Base-by-base conservation (phyloP, 2,329 filamentous ascomycete genomes). In the Akanthomyces muscarius region DNA sequence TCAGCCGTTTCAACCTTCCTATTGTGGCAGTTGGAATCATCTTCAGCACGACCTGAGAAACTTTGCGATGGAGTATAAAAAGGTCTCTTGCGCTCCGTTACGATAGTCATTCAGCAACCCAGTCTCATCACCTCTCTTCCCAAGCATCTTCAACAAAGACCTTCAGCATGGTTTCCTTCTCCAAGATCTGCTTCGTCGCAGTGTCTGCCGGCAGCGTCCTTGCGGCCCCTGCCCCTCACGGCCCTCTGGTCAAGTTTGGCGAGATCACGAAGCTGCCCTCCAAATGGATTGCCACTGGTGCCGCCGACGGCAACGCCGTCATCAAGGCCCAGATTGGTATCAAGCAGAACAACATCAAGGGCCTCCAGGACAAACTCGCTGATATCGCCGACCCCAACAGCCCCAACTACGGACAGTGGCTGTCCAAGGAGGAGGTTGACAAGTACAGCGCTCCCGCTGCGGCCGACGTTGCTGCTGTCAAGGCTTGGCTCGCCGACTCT, bases 371-470 rank as follows among this genome's bases (percentile, higher is more conserved):
- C n/a, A 66, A 64, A 61, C 70, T 72, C 28, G 61, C 63, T 14
- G 65, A 66, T 10, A 66, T 72, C 7, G 69, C 70, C 18, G 66
- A 70, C 38, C 70, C 70, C 5, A 60, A 61, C 50, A 71, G 70
- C 62, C 59, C 66, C 28, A 66, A 68, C 55, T 72, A 72, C 60
- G 70, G 70, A 28, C 66, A 68, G 33, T 71, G 70, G 61, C 63
- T 72, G 23, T 66, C 65, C 36, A 63, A 61, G 41, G 62, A 66
- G 11, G 67, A 70, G 48, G 64, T 71, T 30, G 67, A 68, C 48
- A 63, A 68, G 30, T 64, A 68, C 53, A 71, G 69, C 55, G 65
- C 54, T 41, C 70, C 70, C 7, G 62, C 69, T 2, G 65, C 66
- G 14, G 64, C 63, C 38, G 65, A 69, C 2, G 65, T 65, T 18